Conservation (phyloP, 2,329 filamentous ascomycete species). For the Ceratocystis ficicola region DNA sequence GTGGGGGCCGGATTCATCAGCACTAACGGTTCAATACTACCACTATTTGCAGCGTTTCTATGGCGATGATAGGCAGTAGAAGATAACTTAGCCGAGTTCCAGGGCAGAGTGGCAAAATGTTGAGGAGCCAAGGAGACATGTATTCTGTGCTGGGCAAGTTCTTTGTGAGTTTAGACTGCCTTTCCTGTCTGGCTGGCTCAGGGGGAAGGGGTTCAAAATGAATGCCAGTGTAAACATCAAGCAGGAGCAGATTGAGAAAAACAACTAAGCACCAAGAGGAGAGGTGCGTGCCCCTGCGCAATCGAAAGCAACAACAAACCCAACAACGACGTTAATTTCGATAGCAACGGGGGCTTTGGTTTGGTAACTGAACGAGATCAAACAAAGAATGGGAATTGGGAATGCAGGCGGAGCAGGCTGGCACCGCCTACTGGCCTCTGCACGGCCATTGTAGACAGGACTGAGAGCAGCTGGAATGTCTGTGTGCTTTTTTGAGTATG, state of each 20-base stretch:
- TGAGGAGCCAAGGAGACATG: background rate
- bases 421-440: background rate
- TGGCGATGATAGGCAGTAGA: background rate
- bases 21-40: background rate
- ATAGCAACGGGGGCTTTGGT: background rate
- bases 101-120: background rate
- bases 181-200: background rate
- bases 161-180: background rate
- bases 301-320: background rate
- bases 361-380: background rate
- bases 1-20: background rate
- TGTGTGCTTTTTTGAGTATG: background rate
- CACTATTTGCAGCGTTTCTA: background rate
- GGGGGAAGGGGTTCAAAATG: background rate
- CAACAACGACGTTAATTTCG: background rate
- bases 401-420: constrained; percentile 1
- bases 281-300: background rate
- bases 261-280: background rate
- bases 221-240: background rate
- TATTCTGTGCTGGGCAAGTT: background rate
- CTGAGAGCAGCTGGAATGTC: background rate
- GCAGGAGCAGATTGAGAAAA: background rate
- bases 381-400: background rate
- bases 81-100: background rate
- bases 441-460: background rate